phyloP scores from a whole-genome alignment of 495 filamentous ascomycete genomes.

The Penicillium crystallinum region DNA sequence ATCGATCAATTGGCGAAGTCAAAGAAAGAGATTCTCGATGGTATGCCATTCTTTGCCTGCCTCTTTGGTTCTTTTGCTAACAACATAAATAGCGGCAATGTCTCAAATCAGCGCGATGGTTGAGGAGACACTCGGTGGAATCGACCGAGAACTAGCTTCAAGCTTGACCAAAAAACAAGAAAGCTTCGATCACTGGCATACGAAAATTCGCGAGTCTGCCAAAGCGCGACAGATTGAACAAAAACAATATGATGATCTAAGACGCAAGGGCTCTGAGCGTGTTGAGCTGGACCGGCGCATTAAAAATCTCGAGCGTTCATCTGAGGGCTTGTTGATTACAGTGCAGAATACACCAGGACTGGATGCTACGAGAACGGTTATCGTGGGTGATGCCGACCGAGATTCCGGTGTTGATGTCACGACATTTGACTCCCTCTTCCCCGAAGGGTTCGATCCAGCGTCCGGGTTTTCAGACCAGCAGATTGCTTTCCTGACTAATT shows the following conservation, averaged over 20 bases:
- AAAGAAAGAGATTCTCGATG: conserved; percentile 43
- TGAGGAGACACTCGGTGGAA: conserved; percentile 54
- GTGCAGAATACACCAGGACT: conserved; percentile 31
- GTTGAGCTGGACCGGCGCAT: conserved; percentile 57
- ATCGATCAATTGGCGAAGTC: conserved; percentile 59
- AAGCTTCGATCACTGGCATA: conserved; percentile 69
- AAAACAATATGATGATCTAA: conserved; percentile 60
- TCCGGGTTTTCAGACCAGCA: conserved; percentile 38
- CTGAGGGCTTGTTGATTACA: conserved; percentile 40
- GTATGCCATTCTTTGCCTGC: conserved; percentile 19
- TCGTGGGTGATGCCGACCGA: conserved; percentile 51
- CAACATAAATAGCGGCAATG: conserved; percentile 55
- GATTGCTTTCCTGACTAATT: conserved; percentile 25
- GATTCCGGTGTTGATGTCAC: conserved; percentile 43
- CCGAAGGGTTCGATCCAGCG: conserved; percentile 30
- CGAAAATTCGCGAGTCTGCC: conserved; percentile 72
- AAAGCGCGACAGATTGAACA: conserved; percentile 70
- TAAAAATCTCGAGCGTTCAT: conserved; percentile 53
- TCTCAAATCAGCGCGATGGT: conserved; percentile 42
- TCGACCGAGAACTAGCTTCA: conserved; percentile 67
- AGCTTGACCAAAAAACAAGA: conserved; percentile 77
- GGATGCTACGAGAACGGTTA: conserved; percentile 26
- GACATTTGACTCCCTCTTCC: conserved; percentile 34
- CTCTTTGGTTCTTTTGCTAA: conserved; percentile 18
- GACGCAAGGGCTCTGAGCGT: conserved; percentile 52